A percentile compares a stretch with the other conserved stretches of the same genome.
phyloP scores from a whole-genome alignment of 1,284 basidiomycete genomes.

The Mycosarcoma mackinlayi region DNA sequence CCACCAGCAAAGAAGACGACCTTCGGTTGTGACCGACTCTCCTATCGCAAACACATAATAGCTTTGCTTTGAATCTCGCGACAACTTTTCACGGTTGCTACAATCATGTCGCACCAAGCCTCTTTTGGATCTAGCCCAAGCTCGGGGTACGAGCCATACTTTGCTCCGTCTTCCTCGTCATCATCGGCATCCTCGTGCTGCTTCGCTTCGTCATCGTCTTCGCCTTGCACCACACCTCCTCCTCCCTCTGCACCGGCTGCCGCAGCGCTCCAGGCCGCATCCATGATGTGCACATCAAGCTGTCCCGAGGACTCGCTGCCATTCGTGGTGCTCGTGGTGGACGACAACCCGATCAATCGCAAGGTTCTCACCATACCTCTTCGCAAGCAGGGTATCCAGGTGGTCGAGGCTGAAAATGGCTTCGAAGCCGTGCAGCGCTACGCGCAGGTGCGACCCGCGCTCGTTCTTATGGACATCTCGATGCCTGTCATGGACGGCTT shows the following conservation, averaged over 20 bases:
- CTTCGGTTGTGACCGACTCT: too few relatives aligned
- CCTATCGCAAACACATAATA: too few relatives aligned
- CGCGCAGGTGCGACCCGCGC: slow-evolving; percentile 24
- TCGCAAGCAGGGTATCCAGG: slow-evolving; percentile 43
- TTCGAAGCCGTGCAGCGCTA: slow-evolving; percentile 53
- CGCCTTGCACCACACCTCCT: slow-evolving; percentile 25
- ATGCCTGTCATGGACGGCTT: slow-evolving; percentile 64
- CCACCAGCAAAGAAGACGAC: neutral
- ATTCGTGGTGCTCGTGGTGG: slow-evolving; percentile 57
- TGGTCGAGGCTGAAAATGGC: slow-evolving; percentile 53
- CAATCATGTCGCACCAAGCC: slow-evolving; percentile 26
- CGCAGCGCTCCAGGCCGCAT: slow-evolving; percentile 10
- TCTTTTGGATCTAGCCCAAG: slow-evolving; percentile 11
- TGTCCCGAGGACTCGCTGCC: slow-evolving; percentile 19
- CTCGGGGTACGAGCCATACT: slow-evolving; percentile 23
- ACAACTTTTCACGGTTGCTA: slow-evolving; percentile 6
- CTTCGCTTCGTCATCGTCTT: slow-evolving; percentile 23
- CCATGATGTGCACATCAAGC: slow-evolving; percentile 18
- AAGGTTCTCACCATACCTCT: slow-evolving; percentile 53
- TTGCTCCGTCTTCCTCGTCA: slow-evolving; percentile 11
- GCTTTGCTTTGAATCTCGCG: too few relatives aligned
- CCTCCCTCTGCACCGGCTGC: slow-evolving; percentile 11
- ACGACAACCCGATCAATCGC: slow-evolving; percentile 63
- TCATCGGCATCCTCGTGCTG: slow-evolving; percentile 29
- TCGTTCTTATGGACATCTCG: slow-evolving; percentile 63